Base-by-base conservation (phyloP, 805 yeast species). In the Ogataea henricii region DNA sequence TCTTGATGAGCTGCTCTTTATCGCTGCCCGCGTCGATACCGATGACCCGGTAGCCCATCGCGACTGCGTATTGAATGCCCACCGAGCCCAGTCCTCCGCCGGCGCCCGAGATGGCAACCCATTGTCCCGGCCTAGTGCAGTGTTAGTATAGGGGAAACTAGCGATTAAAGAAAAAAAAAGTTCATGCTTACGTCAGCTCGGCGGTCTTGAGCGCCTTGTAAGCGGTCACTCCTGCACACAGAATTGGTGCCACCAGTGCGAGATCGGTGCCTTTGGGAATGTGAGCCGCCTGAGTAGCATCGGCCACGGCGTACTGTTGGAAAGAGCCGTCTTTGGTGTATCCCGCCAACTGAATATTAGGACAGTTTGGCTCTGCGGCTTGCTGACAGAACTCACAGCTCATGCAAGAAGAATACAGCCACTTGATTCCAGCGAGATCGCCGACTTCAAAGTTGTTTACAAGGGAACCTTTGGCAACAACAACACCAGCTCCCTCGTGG, bases 191-290 rank as follows among this genome's bases (percentile, higher is more conserved):
- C 43, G 90, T 65, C 62, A 84, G 72, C 48, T 78, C 79, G 46
- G 95, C 87, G 37, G 88, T 85, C 77, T 87, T 87, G 66, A 88
- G 74, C 38, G 95, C 96, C 77, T 87, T 88, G 83, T 88, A 88
- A 49, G 87, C 95, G 34, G 96, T 88, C 68, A 88, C 82, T 70
- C 96, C 96, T 30, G 96, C 96, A 74, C 96, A 88, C 63, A 89
- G 78, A 64, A 88, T 82, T 59, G 96, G 96, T 9, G 96, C 83
- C 53, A 82, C 78, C 55, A 73, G 76, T 46, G 92, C 90, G 59
- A 88, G 78, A 64, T 89, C 91, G 35, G 87, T 72, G 49, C 83
- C 86, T 60, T 77, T 62, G 50, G 95, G 91, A 60, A 89, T 82
- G 58, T 77, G 74, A 35, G 95, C 95, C 34, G 94, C 95, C 65